Percentiles rank a stretch among this genome's conserved stretches.
These are phyloP conservation scores for Trapa bicornis DNA, from an alignment of 345 rosid species.

Conservation along the genomic window DNA sequence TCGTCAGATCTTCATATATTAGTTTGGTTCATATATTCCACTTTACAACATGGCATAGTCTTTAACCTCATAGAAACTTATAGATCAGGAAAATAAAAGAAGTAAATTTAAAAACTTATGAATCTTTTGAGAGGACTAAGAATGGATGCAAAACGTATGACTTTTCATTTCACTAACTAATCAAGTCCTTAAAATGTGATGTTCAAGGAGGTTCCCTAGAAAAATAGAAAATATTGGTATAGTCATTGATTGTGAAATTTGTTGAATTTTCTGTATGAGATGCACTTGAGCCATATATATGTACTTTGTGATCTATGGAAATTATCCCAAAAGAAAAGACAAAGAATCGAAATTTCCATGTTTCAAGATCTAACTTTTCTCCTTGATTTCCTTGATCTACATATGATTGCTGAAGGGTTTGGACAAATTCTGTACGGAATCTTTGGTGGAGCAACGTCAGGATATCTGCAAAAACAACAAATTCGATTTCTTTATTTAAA, in stretches of 20 bases:
- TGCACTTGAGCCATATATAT: neutral
- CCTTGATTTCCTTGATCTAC: slow-evolving; percentile 56
- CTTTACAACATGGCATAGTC: neutral
- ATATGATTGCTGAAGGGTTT: slow-evolving; percentile 59
- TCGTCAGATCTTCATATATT: neutral
- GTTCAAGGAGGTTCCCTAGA: neutral
- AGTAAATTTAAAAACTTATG: too few relatives aligned
- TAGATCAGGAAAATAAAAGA: too few relatives aligned
- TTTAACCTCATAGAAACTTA: neutral
- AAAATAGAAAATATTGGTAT: too few relatives aligned
- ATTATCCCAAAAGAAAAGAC: neutral
- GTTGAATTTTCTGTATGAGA: neutral
- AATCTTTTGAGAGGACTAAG: too few relatives aligned
- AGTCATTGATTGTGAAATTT: too few relatives aligned
- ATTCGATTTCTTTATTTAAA: neutral
- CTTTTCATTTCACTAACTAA: neutral
- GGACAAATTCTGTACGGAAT: slow-evolving; percentile 65
- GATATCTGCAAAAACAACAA: slow-evolving; percentile 33
- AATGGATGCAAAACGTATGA: neutral
- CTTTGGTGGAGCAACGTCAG: slow-evolving; percentile 44
- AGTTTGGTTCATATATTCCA: too few relatives aligned
- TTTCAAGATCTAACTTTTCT: slow-evolving; percentile 14
- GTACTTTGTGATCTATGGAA: neutral
- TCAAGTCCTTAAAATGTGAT: neutral
- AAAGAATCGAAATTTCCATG: neutral